Evolutionary conservation across 345 rosid genomes (phyloP), one percentile per base, ranked within the genome.

Genomic region (Murraya koenigii): DNA sequence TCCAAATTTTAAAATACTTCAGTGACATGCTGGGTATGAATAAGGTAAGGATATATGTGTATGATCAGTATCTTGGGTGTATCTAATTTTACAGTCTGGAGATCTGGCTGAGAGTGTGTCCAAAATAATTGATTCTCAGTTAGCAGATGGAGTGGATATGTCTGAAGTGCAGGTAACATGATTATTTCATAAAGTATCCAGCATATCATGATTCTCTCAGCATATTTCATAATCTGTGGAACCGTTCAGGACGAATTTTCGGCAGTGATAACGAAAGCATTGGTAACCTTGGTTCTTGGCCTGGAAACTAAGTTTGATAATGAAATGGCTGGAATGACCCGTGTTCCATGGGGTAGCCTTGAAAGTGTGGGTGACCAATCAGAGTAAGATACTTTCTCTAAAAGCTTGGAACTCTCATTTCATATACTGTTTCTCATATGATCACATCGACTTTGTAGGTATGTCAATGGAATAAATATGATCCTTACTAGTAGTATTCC

Each of bases 321-420:
- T 71, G 98, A 96, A 89, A 94, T 96, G 97, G 97, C 94, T 69
- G 91, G 86, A 61, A 96, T 96, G 99, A 89, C 97, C 62, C 95
- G 98, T 79, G 95, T 96, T 77, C 93, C 91, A 73, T 96, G 99
- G 99, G 89, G 88, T 68, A 89, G 94, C 80, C 98, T 96, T 81
- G 99, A 96, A 84, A 91, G 98, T 82, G 99, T 96, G 56, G 99
- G 98, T 59, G 98, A 96, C 84, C 99, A 96, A 79, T 96, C 99
- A 68, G 93, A 84, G 99, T 96, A 84, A 88, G 90, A 71, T 54
- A 63, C 47, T 32, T 35, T 52, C 36, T 4, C 20, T 41, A 64
- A 55, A 60, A 38, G 20, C 39, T 35, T 20, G 61, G 8, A 36
- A 36, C 32, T 38, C 39, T 76, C 65, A 10, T 17, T 65, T 23